Evolutionary conservation across 495 filamentous ascomycete genomes (phyloP), one percentile per base, ranked within the genome.

Genomic region (Aspergillus homomorphus): DNA sequence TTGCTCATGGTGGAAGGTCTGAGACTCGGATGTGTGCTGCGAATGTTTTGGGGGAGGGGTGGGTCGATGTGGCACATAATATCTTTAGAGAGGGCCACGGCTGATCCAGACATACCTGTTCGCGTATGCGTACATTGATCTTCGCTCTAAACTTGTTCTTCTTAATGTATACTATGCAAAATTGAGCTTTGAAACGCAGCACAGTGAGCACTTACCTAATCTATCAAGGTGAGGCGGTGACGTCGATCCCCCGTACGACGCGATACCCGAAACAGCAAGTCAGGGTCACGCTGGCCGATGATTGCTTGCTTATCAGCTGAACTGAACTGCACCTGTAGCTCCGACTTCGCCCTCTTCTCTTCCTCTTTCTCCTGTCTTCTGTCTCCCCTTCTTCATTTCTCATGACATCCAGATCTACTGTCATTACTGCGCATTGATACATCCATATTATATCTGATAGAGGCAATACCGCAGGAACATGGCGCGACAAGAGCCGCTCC

Each of bases 401-500:
- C 14, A 26, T 48, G 19, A 42, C 23, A 30, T 51, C 19, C 20
- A 20, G 38, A 19, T 30, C 21, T 33, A 28, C 18, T 43, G 22
- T 45, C 54, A 61, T 51, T 46, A 82, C 33, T 38, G 33, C 33
- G 10, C 10, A 30, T 30, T 30, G 26, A 30, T 4, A 30, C 10
- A 30, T 4, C 26, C 10, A 10, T 30, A 30, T 30, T 4, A 4
- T 30, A 30, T 30, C 26, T 30, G 4, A 30, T 4, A 38, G 33
- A 38, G 33, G 33, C 33, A 38, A 38, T 12, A 38, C 7, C 33
- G 15, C 33, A 46, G 46, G 46, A 51, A 24, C 16, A 51, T 82
- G 75, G 62, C 77, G 51, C 68, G 66, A 59, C 71, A 80, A 52
- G 74, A 79, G 67, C 72, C 79, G 44, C 71, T 79, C 24, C 63